Evolutionary conservation across 768 basidiomycete species (phyloP).

Genomic region (Galerina marginata): DNA sequence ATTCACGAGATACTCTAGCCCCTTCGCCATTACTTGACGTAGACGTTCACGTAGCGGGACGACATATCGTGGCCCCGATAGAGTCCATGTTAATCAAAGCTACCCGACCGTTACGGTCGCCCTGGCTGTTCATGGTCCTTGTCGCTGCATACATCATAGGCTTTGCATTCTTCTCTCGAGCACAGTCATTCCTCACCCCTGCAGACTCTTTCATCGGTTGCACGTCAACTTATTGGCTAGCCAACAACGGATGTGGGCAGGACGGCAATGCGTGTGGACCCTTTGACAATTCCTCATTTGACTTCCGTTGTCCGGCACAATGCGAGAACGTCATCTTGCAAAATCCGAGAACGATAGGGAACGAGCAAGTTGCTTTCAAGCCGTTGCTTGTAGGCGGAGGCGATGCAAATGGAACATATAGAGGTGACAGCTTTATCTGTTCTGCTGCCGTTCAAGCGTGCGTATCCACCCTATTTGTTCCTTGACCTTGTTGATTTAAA

Average conservation of each 20-base stretch:
- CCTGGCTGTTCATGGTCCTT: slow-evolving; percentile 61
- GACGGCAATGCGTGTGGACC: slow-evolving; percentile 70
- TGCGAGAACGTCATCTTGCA: slow-evolving; percentile 67
- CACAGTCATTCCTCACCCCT: slow-evolving; percentile 75
- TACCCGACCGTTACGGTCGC: slow-evolving; percentile 56
- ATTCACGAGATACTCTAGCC: slow-evolving; percentile 38
- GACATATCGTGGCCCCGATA: slow-evolving; percentile 47
- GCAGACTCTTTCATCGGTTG: slow-evolving; percentile 68
- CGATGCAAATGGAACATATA: slow-evolving; percentile 70
- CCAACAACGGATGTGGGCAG: slow-evolving; percentile 75
- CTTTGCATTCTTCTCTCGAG: slow-evolving; percentile 73
- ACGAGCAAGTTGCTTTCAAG: slow-evolving; percentile 64
- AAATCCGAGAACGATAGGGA: slow-evolving; percentile 77
- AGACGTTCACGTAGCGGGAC: slow-evolving; percentile 43
- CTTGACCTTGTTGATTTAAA: slow-evolving; percentile 13
- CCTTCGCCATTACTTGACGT: slow-evolving; percentile 61
- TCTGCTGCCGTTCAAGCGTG: slow-evolving; percentile 84
- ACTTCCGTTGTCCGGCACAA: slow-evolving; percentile 83
- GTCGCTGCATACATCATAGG: slow-evolving; percentile 69
- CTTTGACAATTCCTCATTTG: slow-evolving; percentile 62
- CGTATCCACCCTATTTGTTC: slow-evolving; percentile 30
- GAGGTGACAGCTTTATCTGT: slow-evolving; percentile 87
- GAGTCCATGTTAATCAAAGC: slow-evolving; percentile 58
- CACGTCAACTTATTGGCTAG: slow-evolving; percentile 72
- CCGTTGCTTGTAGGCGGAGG: slow-evolving; percentile 90